Conservation (phyloP, 1,284 basidiomycete genomes). For the Cutaneotrichosporon mucoides region DNA sequence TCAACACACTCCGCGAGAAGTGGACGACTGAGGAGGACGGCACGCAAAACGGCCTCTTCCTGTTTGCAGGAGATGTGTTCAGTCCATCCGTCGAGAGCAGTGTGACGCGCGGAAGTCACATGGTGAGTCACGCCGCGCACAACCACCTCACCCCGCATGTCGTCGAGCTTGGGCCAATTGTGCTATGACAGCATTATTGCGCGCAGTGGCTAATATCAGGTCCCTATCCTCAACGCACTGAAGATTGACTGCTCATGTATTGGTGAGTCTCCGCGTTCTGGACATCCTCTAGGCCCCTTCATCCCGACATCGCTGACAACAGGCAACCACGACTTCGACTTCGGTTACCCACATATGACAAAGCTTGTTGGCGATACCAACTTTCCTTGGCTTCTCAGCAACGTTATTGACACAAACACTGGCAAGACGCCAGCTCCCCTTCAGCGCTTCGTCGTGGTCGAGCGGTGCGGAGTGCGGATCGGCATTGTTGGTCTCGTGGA, state of each 20-base stretch:
- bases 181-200: too few relatives aligned
- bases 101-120: conserved; percentile 84
- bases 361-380: conserved; percentile 65
- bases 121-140: conserved; percentile 56
- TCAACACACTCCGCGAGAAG: conserved; percentile 33
- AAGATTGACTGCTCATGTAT: conserved; percentile 45
- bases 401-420: conserved; percentile 64
- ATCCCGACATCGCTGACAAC: conserved; percentile 3
- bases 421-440: conserved; percentile 58
- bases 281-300: too few relatives aligned
- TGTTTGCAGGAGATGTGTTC: conserved; percentile 87
- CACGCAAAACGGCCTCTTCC: conserved; percentile 65
- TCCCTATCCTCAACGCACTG: conserved; percentile 68
- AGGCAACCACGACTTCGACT: conserved; percentile 85
- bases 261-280: conserved; percentile 21
- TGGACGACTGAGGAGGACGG: conserved; percentile 31
- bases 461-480: conserved; percentile 64
- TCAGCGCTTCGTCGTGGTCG: conserved; percentile 60
- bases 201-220: conserved; percentile 45
- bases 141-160: too few relatives aligned
- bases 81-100: conserved; percentile 80
- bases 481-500: conserved; percentile 80
- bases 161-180: too few relatives aligned
- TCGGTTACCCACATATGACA: conserved; percentile 71
- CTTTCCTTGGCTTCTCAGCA: conserved; percentile 71